phyloP scores from a whole-genome alignment of 768 basidiomycete genomes.

The Hortiboletus flavorubellus region DNA sequence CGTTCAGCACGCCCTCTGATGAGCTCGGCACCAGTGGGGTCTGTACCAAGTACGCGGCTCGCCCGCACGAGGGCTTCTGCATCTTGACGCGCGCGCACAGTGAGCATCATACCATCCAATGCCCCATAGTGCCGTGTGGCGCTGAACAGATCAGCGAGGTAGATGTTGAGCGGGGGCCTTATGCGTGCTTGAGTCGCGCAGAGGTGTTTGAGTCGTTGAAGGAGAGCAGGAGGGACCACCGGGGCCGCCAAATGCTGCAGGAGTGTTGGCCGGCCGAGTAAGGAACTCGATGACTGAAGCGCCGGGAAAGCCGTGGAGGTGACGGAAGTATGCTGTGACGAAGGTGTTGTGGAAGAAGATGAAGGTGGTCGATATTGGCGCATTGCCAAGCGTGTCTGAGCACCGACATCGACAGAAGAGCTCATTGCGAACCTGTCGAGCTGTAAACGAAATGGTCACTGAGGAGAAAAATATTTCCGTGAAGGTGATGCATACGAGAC shows the following conservation, averaged over 20 bases:
- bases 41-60: conserved; percentile 59
- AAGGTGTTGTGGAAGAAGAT: conserved; percentile 22
- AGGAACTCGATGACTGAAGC: conserved; percentile 9
- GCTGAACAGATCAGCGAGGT: conserved; percentile 69
- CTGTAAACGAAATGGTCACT: conserved; percentile 35
- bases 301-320: conserved; percentile 28
- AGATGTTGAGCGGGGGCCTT: conserved; percentile 52
- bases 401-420: conserved; percentile 50
- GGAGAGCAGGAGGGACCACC: conserved; percentile 31
- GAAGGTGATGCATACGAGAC: conserved; percentile 48
- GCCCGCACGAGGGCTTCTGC: conserved; percentile 67
- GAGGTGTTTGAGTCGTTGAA: conserved; percentile 26
- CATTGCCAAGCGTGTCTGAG: conserved; percentile 34
- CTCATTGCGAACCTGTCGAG: conserved; percentile 81
- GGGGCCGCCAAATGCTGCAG: conserved; percentile 15
- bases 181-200: conserved; percentile 41
- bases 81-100: conserved; percentile 56
- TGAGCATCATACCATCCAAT: conserved; percentile 68
- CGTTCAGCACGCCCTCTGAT: conserved; percentile 31
- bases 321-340: conserved; percentile 29
- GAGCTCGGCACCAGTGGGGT: conserved; percentile 59
- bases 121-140: conserved; percentile 69
- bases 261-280: conserved; percentile 28
- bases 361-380: conserved; percentile 34
- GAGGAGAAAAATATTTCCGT: not conserved